Percentiles rank a stretch among this genome's conserved stretches.
phyloP scores from a whole-genome alignment of 257 asterid genomes.

The Gardenia jasminoides region DNA sequence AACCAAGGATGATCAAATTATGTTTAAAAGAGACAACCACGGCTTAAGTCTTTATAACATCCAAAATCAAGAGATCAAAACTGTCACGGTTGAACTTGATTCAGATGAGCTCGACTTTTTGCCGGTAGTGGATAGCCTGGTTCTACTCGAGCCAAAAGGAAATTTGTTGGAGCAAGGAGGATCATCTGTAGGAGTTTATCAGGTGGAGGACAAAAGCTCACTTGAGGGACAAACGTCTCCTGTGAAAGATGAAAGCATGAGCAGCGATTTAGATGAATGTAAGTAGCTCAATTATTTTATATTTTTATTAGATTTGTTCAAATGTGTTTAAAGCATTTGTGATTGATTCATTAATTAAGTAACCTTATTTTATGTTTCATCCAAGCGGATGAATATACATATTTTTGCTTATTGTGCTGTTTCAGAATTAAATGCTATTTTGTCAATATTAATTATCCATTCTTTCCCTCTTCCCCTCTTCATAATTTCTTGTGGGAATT shows the following conservation, averaged over 20 bases:
- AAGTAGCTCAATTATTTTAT: too few species aligned
- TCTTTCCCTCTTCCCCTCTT: too few species aligned
- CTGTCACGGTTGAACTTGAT: not conserved
- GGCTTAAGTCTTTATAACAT: not conserved
- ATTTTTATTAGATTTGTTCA: too few species aligned
- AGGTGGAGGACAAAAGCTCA: not conserved
- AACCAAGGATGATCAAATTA: not conserved
- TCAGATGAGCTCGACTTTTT: not conserved
- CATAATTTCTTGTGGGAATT: not conserved
- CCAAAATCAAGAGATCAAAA: not conserved
- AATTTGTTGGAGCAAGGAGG: not conserved
- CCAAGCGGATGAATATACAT: too few species aligned
- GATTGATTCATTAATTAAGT: too few species aligned
- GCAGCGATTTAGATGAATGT: not conserved
- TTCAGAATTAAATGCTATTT: too few species aligned
- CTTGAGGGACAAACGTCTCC: not conserved
- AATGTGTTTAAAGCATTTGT: too few species aligned
- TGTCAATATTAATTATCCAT: too few species aligned
- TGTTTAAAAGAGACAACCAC: not conserved
- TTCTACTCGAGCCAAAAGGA: not conserved
- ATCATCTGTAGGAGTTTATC: too few species aligned
- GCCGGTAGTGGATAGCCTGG: not conserved
- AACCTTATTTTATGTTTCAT: too few species aligned
- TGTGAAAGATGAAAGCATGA: not conserved
- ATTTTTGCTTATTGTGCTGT: too few species aligned